Evolutionary conservation across 345 rosid species (phyloP), one percentile per base, ranked within the genome.

Genomic region (Populus euphratica): DNA sequence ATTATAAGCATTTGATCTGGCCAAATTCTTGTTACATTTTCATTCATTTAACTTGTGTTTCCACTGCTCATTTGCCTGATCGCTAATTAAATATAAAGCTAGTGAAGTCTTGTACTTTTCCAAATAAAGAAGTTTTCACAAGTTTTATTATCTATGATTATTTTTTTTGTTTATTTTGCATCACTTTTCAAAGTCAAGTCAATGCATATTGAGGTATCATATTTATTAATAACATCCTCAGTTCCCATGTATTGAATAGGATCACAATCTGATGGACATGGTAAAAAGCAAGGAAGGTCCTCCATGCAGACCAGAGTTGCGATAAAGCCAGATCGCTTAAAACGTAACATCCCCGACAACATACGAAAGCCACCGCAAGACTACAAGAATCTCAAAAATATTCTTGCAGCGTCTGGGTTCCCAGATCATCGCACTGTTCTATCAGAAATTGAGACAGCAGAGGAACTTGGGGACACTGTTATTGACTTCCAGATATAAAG

Each of bases 401-500:
- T 86, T 63, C 80, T 82, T 44, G 72, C 76, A 2, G 80, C 74
- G 33, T 80, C 89, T 5, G 64, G 73, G 62, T 73, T 72, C 5
- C 54, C 80, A n/a, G 79, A 82, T 69, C 73, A 81, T 18, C 16
- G 71, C 71, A 68, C 86, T 1, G 21, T 87, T 70, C 74, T 87
- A 69, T 73, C 84, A 50, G 74, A 85, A 70, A 85, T 89, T 43
- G 85, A 84, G 78, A 86, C 87, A 39, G 89, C 91, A 20, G 93
- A 89, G 84, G 76, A 76, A 77, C 78, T 70, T 25, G 83, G 86
- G 17, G 77, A 72, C 84, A 86, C 87, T 76, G 81, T 80, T 10
- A 87, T 89, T 64, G 88, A 91, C 85, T 91, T 89, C 72, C 86
- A 91, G 81, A 91, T 91, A 83, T 91, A 78, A 85, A 72, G 70